Percentiles rank a stretch among this genome's conserved stretches.
These are phyloP conservation scores for Polytolypa hystricis DNA, from an alignment of 2,329 filamentous ascomycete genomes.

Conservation along the genomic window DNA sequence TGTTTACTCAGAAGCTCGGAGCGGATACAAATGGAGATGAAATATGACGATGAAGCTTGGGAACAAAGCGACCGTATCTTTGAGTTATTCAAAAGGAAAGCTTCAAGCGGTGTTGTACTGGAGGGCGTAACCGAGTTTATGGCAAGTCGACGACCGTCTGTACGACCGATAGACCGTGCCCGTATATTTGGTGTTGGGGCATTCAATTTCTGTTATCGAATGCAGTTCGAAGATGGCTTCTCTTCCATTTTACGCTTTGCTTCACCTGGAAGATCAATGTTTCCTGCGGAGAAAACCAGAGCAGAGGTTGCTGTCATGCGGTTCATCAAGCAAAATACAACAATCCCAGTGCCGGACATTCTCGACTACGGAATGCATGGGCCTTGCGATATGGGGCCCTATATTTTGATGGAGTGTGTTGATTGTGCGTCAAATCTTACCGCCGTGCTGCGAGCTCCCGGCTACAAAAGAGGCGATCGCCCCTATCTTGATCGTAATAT, in stretches of 20 bases:
- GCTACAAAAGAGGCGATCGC: constrained; percentile 13
- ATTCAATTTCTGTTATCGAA: background rate
- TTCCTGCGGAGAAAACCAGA: constrained; percentile 1
- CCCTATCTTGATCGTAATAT: constrained; percentile 27
- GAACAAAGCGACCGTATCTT: background rate
- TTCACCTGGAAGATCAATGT: background rate
- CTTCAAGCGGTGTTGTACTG: no score
- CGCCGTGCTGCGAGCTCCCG: constrained; percentile 19
- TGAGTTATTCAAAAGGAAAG: background rate
- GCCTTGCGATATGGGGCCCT: constrained; percentile 1
- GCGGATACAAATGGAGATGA: no score
- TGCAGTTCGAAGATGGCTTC: background rate
- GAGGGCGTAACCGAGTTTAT: background rate
- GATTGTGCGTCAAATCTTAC: constrained; percentile 14
- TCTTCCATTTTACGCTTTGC: constrained; percentile 5
- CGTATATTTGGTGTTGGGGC: background rate
- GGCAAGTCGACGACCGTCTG: background rate
- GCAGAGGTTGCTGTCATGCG: constrained; percentile 2
- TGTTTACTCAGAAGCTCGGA: no score
- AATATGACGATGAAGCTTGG: background rate
- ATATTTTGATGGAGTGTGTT: constrained; percentile 16
- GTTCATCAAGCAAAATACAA: background rate
- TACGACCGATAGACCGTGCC: no score
- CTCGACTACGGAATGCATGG: background rate
- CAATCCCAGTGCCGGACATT: constrained; percentile 6